Conservation (phyloP, 1,284 basidiomycete genomes). For the Boletus austroedulis region DNA sequence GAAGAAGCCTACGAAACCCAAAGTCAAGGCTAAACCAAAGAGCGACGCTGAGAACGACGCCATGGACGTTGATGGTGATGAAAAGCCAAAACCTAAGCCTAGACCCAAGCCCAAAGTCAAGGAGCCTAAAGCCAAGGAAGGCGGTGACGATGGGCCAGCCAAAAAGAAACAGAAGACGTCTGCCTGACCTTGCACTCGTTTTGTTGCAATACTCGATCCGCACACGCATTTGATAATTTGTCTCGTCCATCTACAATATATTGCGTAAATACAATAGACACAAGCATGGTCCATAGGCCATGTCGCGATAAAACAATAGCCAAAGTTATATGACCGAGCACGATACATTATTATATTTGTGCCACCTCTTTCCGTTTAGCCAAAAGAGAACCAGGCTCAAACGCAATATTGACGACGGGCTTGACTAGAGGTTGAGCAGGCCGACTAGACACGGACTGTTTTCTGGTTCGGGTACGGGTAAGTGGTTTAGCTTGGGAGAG, state of each 20-base stretch:
- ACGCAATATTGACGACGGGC: constrained; percentile 38
- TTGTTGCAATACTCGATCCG: neutral
- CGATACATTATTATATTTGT: constrained; percentile 19
- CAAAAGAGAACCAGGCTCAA: constrained; percentile 69
- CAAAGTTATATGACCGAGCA: neutral
- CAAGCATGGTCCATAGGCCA: constrained; percentile 6
- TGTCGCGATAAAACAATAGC: neutral
- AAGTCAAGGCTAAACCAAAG: constrained; percentile 45
- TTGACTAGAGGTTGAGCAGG: constrained; percentile 34
- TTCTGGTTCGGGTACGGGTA: constrained; percentile 32
- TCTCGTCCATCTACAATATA: constrained; percentile 15
- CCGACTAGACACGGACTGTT: constrained; percentile 33
- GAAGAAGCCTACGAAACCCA: constrained; percentile 41
- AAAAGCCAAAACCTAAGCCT: constrained; percentile 43
- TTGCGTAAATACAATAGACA: constrained; percentile 25
- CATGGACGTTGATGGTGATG: constrained; percentile 42
- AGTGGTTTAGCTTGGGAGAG: constrained; percentile 33
- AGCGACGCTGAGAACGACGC: constrained; percentile 35
- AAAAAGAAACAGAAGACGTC: constrained; percentile 69
- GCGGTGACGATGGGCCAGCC: constrained; percentile 53
- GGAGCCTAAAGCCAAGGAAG: constrained; percentile 40
- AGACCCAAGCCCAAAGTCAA: constrained; percentile 50
- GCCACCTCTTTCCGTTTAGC: constrained; percentile 43
- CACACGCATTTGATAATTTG: no score
- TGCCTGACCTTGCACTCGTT: constrained; percentile 26